Evolutionary conservation across 805 yeast genomes (phyloP).

Genomic region (Kuraishia piskuri): DNA sequence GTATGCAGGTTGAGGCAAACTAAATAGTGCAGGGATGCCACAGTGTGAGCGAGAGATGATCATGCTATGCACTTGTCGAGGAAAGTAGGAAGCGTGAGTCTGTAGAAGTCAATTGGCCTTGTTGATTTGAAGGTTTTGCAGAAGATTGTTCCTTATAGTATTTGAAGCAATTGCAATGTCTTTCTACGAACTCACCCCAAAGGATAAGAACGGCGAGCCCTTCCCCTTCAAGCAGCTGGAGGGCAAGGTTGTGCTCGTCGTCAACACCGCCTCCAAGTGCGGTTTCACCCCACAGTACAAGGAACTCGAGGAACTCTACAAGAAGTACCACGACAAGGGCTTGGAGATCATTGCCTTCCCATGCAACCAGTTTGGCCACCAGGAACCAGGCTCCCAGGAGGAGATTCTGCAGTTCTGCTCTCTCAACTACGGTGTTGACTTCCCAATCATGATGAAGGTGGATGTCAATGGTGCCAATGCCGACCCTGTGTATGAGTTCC

Average conservation of each 20-base stretch:
- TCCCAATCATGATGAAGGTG: constrained; percentile 81
- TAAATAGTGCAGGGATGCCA: background rate
- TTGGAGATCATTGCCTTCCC: constrained; percentile 78
- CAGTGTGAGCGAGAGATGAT: too few relatives aligned
- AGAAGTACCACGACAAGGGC: constrained; percentile 55
- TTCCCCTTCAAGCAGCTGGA: constrained; percentile 52
- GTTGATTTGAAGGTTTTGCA: too few relatives aligned
- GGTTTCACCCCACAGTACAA: constrained; percentile 70
- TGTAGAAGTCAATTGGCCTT: too few relatives aligned
- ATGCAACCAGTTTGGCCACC: constrained; percentile 79
- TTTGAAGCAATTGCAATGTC: background rate
- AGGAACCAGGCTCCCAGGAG: constrained; percentile 64
- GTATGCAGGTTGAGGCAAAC: background rate
- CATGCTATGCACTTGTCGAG: too few relatives aligned
- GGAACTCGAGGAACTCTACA: constrained; percentile 61
- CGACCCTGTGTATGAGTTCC: constrained; percentile 71
- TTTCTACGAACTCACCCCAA: constrained; percentile 63
- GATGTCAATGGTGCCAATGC: constrained; percentile 83
- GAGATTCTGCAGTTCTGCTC: constrained; percentile 70
- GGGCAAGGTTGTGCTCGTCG: constrained; percentile 77
- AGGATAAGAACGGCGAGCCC: constrained; percentile 49
- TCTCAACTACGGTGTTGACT: constrained; percentile 80
- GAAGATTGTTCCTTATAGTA: too few relatives aligned
- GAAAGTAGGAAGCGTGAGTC: too few relatives aligned
- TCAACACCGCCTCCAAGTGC: constrained; percentile 86